Conservation (phyloP, 129 eudicot genomes). For the Chrysanthemum makinoi region DNA sequence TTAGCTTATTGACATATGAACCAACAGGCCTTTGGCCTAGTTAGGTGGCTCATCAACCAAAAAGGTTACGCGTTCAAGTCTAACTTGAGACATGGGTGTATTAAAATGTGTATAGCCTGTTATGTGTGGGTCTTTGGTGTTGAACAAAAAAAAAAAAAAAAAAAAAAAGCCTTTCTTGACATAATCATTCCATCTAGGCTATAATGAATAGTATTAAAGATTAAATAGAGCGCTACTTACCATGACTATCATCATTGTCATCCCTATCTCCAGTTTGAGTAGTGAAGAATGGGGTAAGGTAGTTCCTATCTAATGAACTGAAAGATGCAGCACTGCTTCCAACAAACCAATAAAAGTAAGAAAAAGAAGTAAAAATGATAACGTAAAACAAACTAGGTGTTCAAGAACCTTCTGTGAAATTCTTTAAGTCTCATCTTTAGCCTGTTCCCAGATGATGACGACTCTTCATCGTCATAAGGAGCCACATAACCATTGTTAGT, state of each 20-base stretch:
- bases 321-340: constrained; percentile 78
- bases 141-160: too few relatives aligned
- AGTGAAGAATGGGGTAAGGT: constrained; percentile 98
- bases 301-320: constrained; percentile 84
- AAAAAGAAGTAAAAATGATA: constrained; percentile 13
- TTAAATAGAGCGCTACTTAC: constrained; percentile 16
- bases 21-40: neutral
- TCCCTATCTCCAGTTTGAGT: constrained; percentile 81
- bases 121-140: too few relatives aligned
- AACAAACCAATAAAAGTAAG: constrained; percentile 4
- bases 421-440: constrained; percentile 93
- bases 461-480: constrained; percentile 58
- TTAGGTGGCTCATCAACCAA: too few relatives aligned
- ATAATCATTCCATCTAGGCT: neutral
- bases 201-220: neutral
- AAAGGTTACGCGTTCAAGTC: too few relatives aligned
- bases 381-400: neutral
- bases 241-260: constrained; percentile 51
- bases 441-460: constrained; percentile 77
- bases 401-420: constrained; percentile 71
- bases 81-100: too few relatives aligned
- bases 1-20: neutral
- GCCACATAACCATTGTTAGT: constrained; percentile 68
- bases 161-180: neutral
- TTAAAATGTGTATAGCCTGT: too few relatives aligned